Evolutionary conservation across 345 rosid species (phyloP), one percentile per base, ranked within the genome.

Genomic region (Eutrema yunnanense): DNA sequence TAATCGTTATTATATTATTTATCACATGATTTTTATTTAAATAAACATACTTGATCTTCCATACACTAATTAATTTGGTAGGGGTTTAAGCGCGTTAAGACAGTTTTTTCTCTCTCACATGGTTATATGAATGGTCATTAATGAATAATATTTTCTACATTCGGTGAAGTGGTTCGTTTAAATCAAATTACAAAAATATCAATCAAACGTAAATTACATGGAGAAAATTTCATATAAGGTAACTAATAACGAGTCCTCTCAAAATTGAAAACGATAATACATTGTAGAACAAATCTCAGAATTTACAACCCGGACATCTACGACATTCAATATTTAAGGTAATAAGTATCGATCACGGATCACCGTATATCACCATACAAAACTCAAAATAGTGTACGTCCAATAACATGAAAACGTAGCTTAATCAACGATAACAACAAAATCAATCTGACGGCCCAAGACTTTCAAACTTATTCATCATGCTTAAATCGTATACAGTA

Each of bases 51-150:
- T 58, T 55, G 48, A 16, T 74, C 57, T 43, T 53, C 73, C 44
- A 55, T 51, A 52, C 61, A 52, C 64, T 75, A 34, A 51, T 52
- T 75, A 34, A 51, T 52, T 67, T 52, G 79, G 57, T 67, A 44
- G 43, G 56, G 3, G 69, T n/a, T 16, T 14, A 54, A 26, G 56
- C 79, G 74, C 79, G 79, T 69, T 62, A 62, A 62, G 52, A 38
- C 79, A 61, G 73, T 33, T 74, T 74, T 75, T 34, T 30, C 0
- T 16, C 16, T 52, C 54, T 75, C 65, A 46, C 79, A 75, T 69
- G 79, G 73, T 59, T 67, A 30, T 22, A 5, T 4, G 33, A 61
- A 58, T 32, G 40, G 51, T 14, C 26, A 67, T 50, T 48, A 66
- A 49, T 66, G 3, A 57, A 5, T 14, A 11, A 16, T 19, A 12